Evolutionary conservation across 441 rosid species (phyloP), one percentile per base, ranked within the genome.

Genomic region (Erysimum cheiri): DNA sequence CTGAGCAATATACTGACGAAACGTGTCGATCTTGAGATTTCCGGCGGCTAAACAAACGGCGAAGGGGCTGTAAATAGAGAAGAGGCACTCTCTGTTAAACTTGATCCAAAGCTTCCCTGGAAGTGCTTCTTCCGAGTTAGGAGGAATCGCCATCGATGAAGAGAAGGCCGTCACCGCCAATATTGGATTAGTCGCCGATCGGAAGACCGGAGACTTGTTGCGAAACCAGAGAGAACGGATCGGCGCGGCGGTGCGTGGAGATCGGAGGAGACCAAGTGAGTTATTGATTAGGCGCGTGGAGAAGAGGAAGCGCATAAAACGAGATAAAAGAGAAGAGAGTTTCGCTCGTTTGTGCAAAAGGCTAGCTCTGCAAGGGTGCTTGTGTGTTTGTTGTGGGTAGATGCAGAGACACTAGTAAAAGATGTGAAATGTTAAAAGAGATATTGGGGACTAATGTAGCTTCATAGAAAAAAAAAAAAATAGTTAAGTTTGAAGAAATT

Each of bases 1-100:
- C 71, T 96, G 99, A 1, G 96, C 81, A 63, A 96, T 81, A 73
- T 89, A 95, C 68, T 87, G 86, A 69, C 93, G 79, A 77, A 92
- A 95, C n/a, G 83, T 29, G 1, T 88, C 90, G 72, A 86, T 76
- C 82, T 83, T 70, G 50, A 95, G 98, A 71, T 82, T 73, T n/a
- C 98, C 99, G 53, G 97, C 81, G 35, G 93, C 98, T 77, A 95
- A 80, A 73, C 76, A 83, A 68, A 95, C 80, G 9, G 89, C 73
- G 52, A 92, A 92, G 44, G 98, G 97, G 37, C 73, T 76, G 40
- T 76, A 76, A n/a, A 71, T 66, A 44, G 76, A 70, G 65, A 71
- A 76, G 35, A 85, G 52, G 11, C 88, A 67, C 79, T 92, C 93
- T 62, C 84, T 78, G 57, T 80, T 80, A 69, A 61, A 85, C 85